These are phyloP conservation scores for Erucastrum elatum DNA, from an alignment of 345 rosid species.

Conservation along the genomic window DNA sequence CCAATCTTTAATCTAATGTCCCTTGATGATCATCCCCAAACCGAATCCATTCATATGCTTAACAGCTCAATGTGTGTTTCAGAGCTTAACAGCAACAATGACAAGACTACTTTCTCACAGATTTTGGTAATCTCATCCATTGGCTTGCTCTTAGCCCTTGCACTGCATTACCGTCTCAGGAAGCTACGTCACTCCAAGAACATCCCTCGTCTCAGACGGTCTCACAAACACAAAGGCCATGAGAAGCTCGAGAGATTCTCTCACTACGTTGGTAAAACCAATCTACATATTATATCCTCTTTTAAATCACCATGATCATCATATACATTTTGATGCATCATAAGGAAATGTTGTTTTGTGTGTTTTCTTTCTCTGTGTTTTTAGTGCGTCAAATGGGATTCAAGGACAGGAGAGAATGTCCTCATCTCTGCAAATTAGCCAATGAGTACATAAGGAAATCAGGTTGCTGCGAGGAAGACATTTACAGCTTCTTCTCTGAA, in stretches of 20 bases:
- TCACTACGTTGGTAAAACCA: constrained; percentile 76
- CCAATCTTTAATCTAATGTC: constrained; percentile 27
- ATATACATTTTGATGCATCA: constrained; percentile 25
- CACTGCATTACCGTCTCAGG: constrained; percentile 49
- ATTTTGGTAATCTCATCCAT: constrained; percentile 63
- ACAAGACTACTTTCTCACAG: constrained; percentile 45
- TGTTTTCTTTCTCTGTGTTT: neutral
- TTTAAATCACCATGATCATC: neutral
- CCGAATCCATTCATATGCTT: neutral
- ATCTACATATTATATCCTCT: constrained; percentile 21
- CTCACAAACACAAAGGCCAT: constrained; percentile 47
- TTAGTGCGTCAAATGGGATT: constrained; percentile 96
- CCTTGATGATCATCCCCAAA: constrained; percentile 18
- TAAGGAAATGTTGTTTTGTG: constrained; percentile 16
- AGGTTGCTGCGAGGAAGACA: constrained; percentile 70
- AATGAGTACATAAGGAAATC: constrained; percentile 70
- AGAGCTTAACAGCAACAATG: constrained; percentile 24
- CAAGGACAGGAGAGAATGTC: constrained; percentile 76
- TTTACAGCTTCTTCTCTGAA: constrained; percentile 59
- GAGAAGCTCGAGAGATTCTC: constrained; percentile 84
- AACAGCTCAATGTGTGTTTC: constrained; percentile 40
- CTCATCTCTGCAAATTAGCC: constrained; percentile 80
- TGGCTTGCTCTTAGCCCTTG: constrained; percentile 65
- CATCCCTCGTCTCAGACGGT: constrained; percentile 56
- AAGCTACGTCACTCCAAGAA: constrained; percentile 58